These are phyloP conservation scores for Hypoxylon trugodes DNA, from an alignment of 495 filamentous ascomycete species.

Conservation along the genomic window DNA sequence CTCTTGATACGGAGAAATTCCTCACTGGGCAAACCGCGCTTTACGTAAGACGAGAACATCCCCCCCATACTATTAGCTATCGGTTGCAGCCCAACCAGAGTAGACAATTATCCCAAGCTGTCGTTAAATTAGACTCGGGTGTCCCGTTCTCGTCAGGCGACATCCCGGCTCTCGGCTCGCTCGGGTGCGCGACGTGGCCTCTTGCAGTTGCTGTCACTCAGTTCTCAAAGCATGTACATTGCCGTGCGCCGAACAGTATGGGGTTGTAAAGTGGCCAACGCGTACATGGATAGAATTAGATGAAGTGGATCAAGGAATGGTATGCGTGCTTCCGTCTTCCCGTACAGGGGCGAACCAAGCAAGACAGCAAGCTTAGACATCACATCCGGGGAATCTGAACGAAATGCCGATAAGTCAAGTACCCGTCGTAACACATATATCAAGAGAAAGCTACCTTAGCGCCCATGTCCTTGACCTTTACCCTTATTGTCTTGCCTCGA, in stretches of 20 bases:
- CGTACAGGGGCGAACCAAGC: conserved; percentile 1
- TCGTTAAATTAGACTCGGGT: conserved; percentile 42
- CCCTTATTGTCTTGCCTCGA: conserved; percentile 11
- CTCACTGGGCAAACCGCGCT: conserved; percentile 18
- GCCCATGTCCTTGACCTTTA: conserved; percentile 2
- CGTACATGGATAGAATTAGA: conserved; percentile 3
- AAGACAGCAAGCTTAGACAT: conserved; percentile 17
- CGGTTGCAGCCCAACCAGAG: conserved; percentile 20
- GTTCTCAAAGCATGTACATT: conserved; percentile 3
- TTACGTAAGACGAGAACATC: conserved; percentile 12
- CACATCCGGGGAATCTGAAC: neutral
- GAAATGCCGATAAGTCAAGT: conserved; percentile 18
- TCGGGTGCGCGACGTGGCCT: conserved; percentile 27
- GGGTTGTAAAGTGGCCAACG: conserved; percentile 2
- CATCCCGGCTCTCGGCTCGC: conserved; percentile 36
- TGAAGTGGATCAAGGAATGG: conserved; percentile 19
- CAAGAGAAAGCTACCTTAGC: neutral
- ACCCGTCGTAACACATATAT: conserved; percentile 11
- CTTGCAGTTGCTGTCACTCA: conserved; percentile 27
- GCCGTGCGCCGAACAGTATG: conserved; percentile 20
- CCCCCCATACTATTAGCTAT: neutral
- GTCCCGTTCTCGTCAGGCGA: conserved; percentile 29
- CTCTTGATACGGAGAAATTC: conserved; percentile 13
- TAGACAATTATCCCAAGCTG: conserved; percentile 3
- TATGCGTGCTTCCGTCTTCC: conserved; percentile 29